Evolutionary conservation across 352 stramenopile species (phyloP).

Genomic region (Globisporangium sylvaticum): DNA sequence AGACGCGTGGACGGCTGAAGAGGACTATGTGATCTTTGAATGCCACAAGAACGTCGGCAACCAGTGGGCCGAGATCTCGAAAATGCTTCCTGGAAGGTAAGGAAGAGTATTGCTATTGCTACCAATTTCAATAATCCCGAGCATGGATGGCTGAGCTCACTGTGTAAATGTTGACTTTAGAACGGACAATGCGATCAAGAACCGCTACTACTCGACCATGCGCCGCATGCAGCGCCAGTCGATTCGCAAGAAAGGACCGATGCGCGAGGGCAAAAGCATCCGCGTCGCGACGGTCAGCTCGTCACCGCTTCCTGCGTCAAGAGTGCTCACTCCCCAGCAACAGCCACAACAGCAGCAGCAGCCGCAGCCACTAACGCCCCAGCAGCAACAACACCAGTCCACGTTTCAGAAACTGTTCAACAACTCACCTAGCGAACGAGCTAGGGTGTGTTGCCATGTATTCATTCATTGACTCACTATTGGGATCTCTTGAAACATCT

Average conservation of each 20-base stretch:
- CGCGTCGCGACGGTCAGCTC: slow-evolving; percentile 59
- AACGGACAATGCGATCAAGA: slow-evolving; percentile 92
- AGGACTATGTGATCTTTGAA: slow-evolving; percentile 90
- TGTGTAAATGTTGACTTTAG: slow-evolving; percentile 22
- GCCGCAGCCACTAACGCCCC: slow-evolving; percentile 16
- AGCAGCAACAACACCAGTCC: slow-evolving; percentile 31
- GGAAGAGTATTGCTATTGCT: not conserved
- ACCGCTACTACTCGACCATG: slow-evolving; percentile 91
- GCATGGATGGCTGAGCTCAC: not conserved
- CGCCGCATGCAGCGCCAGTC: slow-evolving; percentile 84
- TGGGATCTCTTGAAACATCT: not conserved
- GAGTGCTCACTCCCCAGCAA: slow-evolving; percentile 7
- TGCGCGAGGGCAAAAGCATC: slow-evolving; percentile 80
- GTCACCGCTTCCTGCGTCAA: slow-evolving; percentile 27
- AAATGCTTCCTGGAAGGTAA: slow-evolving; percentile 85
- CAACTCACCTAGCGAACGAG: slow-evolving; percentile 22
- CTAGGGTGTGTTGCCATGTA: slow-evolving; percentile 33
- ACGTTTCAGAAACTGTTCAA: slow-evolving; percentile 63
- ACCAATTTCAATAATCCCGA: not conserved
- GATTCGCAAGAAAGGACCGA: slow-evolving; percentile 79
- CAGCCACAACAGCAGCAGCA: slow-evolving; percentile 14
- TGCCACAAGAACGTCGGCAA: slow-evolving; percentile 91
- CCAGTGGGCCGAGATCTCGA: slow-evolving; percentile 90
- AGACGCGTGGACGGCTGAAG: slow-evolving; percentile 85
- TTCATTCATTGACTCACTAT: not conserved